Percentiles rank a stretch among this genome's conserved stretches.
These are phyloP conservation scores for Luffa aegyptiaca DNA, from an alignment of 306 rosid species.

Conservation along the genomic window DNA sequence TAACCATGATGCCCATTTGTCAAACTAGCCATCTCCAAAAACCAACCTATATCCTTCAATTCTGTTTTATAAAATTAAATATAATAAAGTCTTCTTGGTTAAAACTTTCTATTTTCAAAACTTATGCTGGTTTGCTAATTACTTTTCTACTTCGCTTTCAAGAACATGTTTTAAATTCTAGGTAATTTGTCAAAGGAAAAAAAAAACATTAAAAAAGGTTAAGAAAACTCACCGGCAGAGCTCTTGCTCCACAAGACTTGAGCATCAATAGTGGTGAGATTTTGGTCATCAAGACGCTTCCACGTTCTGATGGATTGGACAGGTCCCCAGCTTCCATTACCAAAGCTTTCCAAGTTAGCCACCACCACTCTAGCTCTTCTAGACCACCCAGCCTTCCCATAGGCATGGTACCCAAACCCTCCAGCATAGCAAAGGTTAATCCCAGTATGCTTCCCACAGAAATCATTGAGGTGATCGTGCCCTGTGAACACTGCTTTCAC, in stretches of 20 bases:
- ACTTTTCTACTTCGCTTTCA: no score
- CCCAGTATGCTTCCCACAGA: conserved; percentile 60
- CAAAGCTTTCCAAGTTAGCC: conserved; percentile 52
- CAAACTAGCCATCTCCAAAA: no score
- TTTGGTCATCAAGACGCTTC: conserved; percentile 73
- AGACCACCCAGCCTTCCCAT: conserved; percentile 87
- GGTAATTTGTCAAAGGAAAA: no score
- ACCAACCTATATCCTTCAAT: no score
- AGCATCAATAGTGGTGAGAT: conserved; percentile 48
- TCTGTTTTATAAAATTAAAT: no score
- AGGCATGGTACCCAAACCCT: conserved; percentile 89
- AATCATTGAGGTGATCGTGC: conserved; percentile 84
- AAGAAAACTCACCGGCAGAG: conserved; percentile 33
- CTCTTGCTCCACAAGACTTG: conserved; percentile 66
- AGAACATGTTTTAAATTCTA: no score
- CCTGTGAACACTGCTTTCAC: conserved; percentile 81
- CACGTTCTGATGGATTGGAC: conserved; percentile 73
- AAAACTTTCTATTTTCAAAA: no score
- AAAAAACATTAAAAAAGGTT: no score
- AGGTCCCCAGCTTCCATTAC: conserved; percentile 52
- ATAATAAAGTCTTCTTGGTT: no score
- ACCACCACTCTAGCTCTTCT: conserved; percentile 80
- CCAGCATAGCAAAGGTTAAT: conserved; percentile 74
- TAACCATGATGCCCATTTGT: no score
- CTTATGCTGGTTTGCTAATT: no score